Evolutionary conservation across 306 rosid genomes (phyloP).

Genomic region (Castanea crenata): DNA sequence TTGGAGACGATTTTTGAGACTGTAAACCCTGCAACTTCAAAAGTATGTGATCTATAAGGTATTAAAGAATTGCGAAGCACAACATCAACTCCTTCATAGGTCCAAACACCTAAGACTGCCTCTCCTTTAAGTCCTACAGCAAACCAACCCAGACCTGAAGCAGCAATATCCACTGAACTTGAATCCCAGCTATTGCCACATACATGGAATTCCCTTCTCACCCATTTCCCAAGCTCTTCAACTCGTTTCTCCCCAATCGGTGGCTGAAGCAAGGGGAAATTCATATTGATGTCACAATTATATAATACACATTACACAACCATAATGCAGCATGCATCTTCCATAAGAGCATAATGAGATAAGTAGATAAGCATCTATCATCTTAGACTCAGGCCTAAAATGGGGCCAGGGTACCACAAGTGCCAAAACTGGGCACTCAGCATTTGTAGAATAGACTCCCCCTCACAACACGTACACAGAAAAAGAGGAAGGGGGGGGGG

Average conservation of each 20-base stretch:
- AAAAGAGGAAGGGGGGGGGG: too few species aligned
- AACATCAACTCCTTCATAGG: conserved; percentile 79
- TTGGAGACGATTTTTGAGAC: conserved; percentile 80
- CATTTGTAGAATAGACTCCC: not conserved
- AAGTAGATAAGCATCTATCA: not conserved
- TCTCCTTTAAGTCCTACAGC: conserved; percentile 90
- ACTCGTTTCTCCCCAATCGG: conserved; percentile 73
- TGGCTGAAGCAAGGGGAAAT: conserved; percentile 55
- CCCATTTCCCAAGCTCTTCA: conserved; percentile 82
- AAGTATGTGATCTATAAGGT: conserved; percentile 58
- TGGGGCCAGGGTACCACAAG: not conserved
- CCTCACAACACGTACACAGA: too few species aligned
- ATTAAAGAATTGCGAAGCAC: conserved; percentile 66
- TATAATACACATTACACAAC: conserved; percentile 19
- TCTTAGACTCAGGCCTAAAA: not conserved
- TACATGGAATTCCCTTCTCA: conserved; percentile 56
- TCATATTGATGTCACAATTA: conserved; percentile 10
- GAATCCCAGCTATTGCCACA: conserved; percentile 86
- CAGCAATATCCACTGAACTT: conserved; percentile 80
- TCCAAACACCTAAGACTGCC: conserved; percentile 73
- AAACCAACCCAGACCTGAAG: conserved; percentile 93
- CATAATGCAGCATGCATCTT: conserved; percentile 8
- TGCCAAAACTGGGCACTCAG: not conserved
- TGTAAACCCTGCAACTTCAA: conserved; percentile 79
- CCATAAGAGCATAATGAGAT: not conserved